Base-by-base conservation (phyloP, 108 stramenopile species). In the Mayamaea pseudoterrestris region DNA sequence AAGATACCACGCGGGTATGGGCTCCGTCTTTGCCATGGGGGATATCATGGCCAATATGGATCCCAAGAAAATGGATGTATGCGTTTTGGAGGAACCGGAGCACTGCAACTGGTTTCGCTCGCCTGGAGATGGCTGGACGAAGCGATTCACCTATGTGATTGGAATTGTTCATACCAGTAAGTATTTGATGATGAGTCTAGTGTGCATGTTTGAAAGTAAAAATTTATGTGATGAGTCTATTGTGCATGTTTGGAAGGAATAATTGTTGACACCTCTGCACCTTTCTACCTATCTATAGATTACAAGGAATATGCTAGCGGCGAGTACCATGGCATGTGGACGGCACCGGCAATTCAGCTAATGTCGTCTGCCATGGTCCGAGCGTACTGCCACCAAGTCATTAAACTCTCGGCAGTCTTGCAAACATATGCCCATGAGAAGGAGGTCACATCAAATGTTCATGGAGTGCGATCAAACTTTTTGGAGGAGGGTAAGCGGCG, bases 21-120 rank as follows among this genome's bases (percentile, higher is more conserved):
- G 80, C 17, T 69, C 64, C 18, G 73, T 89, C 14, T 88, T 80
- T 58, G 76, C 75, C 17, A 90, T 92, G 83, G 90, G 90, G 7
- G 85, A 92, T 50, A 70, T 92, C 20, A 51, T 60, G 29, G 35
- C 62, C 45, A 30, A 58, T 0, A 47, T 86, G 8, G 36, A 23
- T 41, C 54, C n/a, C 24, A 44, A 48, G 51, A 41, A 36, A 35
- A 27, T 53, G 22, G 76, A 82, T 28, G 60, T 82, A 35, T 87
- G 84, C 54, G 60, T 93, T 8, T 47, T 93, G 29, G 91, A 93
- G 63, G 91, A 93, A 50, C 91, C 91, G 5, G 92, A 90, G 51
- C 87, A 89, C 55, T 50, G 83, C 14, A 93, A 93, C 47, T 93
- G 86, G 86, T 93, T 79, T 61, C 69, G 82, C 4, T 74, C 82